A percentile compares a stretch with the other conserved stretches of the same genome.
Evolutionary conservation across 2,329 filamentous ascomycete genomes (phyloP).

Genomic region (Macrophomina pseudophaseolina): DNA sequence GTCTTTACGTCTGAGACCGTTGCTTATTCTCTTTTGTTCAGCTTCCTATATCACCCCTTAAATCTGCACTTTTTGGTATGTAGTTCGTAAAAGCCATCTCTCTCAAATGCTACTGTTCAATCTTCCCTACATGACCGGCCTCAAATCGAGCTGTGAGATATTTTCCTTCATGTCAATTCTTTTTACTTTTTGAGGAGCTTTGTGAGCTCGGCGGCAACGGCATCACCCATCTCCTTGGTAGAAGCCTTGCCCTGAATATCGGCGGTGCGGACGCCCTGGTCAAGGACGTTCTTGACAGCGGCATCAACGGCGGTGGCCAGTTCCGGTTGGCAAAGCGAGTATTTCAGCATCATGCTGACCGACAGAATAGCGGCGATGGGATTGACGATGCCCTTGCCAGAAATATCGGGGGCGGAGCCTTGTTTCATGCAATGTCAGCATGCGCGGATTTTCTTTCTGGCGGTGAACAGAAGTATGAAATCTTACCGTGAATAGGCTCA

Average conservation of each 20-base stretch:
- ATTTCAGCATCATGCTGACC: slow-evolving; percentile 93
- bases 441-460: background rate
- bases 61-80: background rate
- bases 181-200: slow-evolving; percentile 58
- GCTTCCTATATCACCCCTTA: background rate
- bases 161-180: background rate
- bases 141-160: background rate
- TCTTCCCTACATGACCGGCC: background rate
- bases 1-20: too few species aligned
- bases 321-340: slow-evolving; percentile 79
- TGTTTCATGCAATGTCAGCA: slow-evolving; percentile 20
- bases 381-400: slow-evolving; percentile 88
- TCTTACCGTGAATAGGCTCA: slow-evolving; percentile 90
- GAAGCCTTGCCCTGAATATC: slow-evolving; percentile 80
- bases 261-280: slow-evolving; percentile 76
- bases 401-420: slow-evolving; percentile 93
- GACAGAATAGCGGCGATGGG: slow-evolving; percentile 91
- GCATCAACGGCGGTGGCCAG: slow-evolving; percentile 81
- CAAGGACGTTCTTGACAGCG: slow-evolving; percentile 79
- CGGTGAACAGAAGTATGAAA: background rate
- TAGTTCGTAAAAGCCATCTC: background rate
- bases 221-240: slow-evolving; percentile 83
- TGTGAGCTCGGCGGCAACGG: slow-evolving; percentile 74
- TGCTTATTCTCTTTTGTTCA: too few species aligned
- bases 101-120: background rate